Percentiles rank a stretch among this genome's conserved stretches.
Conservation (phyloP, 2,329 filamentous ascomycete species). For the Aureobasidium leucospermi region DNA sequence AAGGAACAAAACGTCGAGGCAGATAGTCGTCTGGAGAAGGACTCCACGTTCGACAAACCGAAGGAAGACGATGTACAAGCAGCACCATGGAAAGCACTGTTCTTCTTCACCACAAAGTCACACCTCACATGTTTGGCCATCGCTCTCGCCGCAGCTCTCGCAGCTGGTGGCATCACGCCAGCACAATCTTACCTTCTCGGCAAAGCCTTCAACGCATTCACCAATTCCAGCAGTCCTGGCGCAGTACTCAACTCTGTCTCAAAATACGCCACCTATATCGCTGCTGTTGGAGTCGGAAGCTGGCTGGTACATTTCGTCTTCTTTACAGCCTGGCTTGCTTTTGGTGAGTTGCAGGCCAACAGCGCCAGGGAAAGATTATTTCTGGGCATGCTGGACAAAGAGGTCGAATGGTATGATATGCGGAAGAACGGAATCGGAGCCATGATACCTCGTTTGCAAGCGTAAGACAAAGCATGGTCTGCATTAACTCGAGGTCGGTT, state of each 20-base stretch:
- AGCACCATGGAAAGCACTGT: slow-evolving; percentile 51
- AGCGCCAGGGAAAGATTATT: slow-evolving; percentile 61
- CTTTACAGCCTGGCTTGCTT: slow-evolving; percentile 64
- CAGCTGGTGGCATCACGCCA: slow-evolving; percentile 57
- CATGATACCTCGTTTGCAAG: slow-evolving; percentile 64
- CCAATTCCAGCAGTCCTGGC: slow-evolving; percentile 53
- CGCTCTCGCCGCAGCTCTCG: slow-evolving; percentile 50
- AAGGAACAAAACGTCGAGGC: not conserved
- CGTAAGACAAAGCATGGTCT: slow-evolving; percentile 44
- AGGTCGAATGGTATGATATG: slow-evolving; percentile 76
- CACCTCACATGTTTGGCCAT: slow-evolving; percentile 50
- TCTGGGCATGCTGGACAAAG: slow-evolving; percentile 57
- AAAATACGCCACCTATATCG: slow-evolving; percentile 55
- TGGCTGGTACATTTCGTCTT: slow-evolving; percentile 63
- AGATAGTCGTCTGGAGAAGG: not conserved
- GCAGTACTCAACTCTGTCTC: slow-evolving; percentile 51
- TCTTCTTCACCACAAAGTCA: slow-evolving; percentile 60
- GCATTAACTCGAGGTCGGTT: no score
- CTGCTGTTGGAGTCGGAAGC: slow-evolving; percentile 54
- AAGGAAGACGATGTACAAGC: slow-evolving; percentile 15
- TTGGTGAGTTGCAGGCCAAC: slow-evolving; percentile 73
- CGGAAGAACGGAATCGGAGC: slow-evolving; percentile 64
- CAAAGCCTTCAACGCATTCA: slow-evolving; percentile 64
- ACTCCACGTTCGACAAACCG: not conserved
- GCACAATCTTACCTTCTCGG: slow-evolving; percentile 65